Evolutionary conservation across 179 eudicot species (phyloP), one percentile per base, ranked within the genome.

Genomic region (Amaranthus tricolor): DNA sequence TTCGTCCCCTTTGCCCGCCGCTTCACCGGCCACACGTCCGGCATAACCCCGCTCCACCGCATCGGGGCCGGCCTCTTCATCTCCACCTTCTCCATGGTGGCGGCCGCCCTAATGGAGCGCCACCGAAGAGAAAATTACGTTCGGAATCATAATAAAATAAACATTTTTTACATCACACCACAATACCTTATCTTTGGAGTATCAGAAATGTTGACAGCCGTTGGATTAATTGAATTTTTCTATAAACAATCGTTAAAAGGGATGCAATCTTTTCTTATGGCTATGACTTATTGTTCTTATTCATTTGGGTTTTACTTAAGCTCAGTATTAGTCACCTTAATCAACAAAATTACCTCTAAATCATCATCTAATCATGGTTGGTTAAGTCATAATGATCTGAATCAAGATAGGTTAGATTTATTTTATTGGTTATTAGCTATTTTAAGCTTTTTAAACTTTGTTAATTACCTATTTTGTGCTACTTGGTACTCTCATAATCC

Each of bases 121-220:
- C 79, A 83, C 48, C 77, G 98, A 48, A 74, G 94, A 15, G 66
- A 79, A 3, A 66, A 80, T 6, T 72, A 85, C 0, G 48, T 82
- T 2, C 47, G 75, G 6, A 62, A 76, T 4, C 57, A 74, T 3
- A 59, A 78, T 7, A 78, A 53, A 6, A 20, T 93, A 0, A 84
- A 96, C 12, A 85, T 93, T 5, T 88, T 93, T 15, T 91, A 90
- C 88, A 77, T 95, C 16, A 82, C 93, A 0, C 98, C 98, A 2
- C 99, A 95, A 63, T 95, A 82, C 12, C 72, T 95, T 64, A 85
- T 95, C 1, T 93, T 95, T 11, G 99, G 99, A 21, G 11, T 95
- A 8, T 88, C 99, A 0, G 99, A 95, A 65, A 93, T 95, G 99
- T 73, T 95, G n/a, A 95, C 99, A 0, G 97, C 93, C 0, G 96